These are phyloP conservation scores for Coleophoma eucalyptorum DNA, from an alignment of 2,329 filamentous ascomycete genomes.

Conservation along the genomic window DNA sequence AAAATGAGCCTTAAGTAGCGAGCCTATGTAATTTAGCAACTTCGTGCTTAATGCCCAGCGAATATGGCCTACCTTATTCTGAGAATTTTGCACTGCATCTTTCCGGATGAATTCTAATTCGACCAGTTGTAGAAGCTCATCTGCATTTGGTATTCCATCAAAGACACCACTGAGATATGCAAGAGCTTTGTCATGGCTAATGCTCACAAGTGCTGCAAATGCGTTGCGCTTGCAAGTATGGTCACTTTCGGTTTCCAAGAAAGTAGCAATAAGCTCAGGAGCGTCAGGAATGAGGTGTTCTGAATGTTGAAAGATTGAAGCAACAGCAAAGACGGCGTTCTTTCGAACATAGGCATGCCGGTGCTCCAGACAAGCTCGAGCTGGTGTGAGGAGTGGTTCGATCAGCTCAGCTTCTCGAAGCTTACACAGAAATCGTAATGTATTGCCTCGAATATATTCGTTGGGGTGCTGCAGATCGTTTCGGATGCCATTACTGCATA, in stretches of 20 bases:
- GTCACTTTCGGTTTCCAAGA: constrained; percentile 88
- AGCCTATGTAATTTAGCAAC: constrained; percentile 46
- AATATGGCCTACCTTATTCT: constrained; percentile 71
- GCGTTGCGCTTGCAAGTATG: constrained; percentile 97
- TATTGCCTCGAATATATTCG: constrained; percentile 97
- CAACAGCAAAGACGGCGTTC: constrained; percentile 92
- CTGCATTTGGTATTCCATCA: constrained; percentile 88
- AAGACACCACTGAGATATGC: constrained; percentile 86
- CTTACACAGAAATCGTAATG: constrained; percentile 96
- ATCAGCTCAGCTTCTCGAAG: constrained; percentile 93
- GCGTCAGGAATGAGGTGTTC: constrained; percentile 93
- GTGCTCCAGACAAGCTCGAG: constrained; percentile 89
- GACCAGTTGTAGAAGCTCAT: constrained; percentile 88
- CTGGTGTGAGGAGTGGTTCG: constrained; percentile 90
- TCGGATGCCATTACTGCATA: constrained; percentile 84
- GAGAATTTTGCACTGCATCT: constrained; percentile 89
- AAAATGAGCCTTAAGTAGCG: constrained; percentile 93
- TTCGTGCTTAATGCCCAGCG: too few species aligned
- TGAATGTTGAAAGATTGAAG: constrained; percentile 88
- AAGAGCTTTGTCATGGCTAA: constrained; percentile 90
- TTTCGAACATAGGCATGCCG: constrained; percentile 97
- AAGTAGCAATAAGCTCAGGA: constrained; percentile 83
- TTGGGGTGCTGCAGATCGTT: constrained; percentile 97
- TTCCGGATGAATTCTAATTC: constrained; percentile 97
- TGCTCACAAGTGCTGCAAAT: constrained; percentile 84